Conservation (phyloP, 148 eudicot species). For the Nyssa sinensis region DNA sequence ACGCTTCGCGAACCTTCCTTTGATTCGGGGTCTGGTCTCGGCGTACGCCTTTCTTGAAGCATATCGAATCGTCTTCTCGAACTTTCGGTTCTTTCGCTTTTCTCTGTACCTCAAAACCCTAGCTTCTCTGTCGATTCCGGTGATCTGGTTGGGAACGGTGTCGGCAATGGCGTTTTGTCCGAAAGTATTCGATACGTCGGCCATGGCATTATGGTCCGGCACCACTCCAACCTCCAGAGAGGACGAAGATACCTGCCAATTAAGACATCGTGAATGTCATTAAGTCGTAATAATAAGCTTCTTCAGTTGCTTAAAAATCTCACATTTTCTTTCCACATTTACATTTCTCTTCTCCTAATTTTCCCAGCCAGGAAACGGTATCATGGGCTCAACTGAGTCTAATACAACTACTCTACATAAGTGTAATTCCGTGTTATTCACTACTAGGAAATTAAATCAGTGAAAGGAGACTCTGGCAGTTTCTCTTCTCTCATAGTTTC, state of each 20-base stretch:
- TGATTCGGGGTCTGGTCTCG: constrained; percentile 51
- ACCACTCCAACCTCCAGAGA: constrained; percentile 22
- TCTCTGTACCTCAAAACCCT: constrained; percentile 54
- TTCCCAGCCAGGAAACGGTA: neutral
- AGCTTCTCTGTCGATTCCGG: constrained; percentile 35
- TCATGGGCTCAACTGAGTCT: neutral
- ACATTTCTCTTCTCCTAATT: neutral
- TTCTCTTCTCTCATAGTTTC: no score
- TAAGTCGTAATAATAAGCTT: no score
- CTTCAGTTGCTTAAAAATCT: no score
- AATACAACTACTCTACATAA: no score
- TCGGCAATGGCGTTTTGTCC: neutral
- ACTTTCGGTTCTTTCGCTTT: constrained; percentile 52
- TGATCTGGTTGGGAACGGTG: neutral
- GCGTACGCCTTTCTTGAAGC: constrained; percentile 55
- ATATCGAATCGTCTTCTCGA: constrained; percentile 52
- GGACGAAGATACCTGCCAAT: constrained; percentile 63
- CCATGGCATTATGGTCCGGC: neutral
- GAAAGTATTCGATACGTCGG: neutral
- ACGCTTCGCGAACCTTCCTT: constrained; percentile 83
- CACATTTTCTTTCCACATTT: neutral
- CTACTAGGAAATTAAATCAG: no score
- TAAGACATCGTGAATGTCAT: no score
- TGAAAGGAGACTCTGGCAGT: neutral
- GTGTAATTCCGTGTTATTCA: no score